A percentile compares a stretch with the other conserved stretches of the same genome.
These are phyloP conservation scores for Diaporthe nobilis DNA, from an alignment of 2,329 filamentous ascomycete genomes.

Conservation along the genomic window DNA sequence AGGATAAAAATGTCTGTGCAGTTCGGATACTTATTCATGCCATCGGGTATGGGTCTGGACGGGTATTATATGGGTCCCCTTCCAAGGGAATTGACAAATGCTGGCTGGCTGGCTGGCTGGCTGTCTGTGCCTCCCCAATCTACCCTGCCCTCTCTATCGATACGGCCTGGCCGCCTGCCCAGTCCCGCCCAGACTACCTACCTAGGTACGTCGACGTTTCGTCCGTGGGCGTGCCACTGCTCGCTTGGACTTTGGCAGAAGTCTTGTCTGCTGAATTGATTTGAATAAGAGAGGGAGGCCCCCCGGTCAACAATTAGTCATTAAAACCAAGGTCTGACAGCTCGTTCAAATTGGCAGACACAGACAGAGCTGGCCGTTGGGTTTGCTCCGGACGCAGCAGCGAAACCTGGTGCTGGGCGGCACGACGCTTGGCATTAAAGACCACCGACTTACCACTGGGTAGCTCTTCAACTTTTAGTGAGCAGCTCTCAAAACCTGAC, in stretches of 20 bases:
- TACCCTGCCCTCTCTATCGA: neutral
- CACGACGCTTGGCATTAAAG: constrained; percentile 3
- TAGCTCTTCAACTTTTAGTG: neutral
- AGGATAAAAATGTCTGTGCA: constrained; percentile 8
- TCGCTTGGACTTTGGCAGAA: neutral
- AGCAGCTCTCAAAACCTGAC: neutral
- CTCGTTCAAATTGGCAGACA: neutral
- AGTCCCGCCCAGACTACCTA: constrained; percentile 2
- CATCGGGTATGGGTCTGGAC: neutral
- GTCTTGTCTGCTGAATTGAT: neutral
- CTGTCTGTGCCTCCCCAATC: neutral
- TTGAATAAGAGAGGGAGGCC: neutral
- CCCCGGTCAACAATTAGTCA: neutral
- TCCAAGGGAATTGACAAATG: neutral
- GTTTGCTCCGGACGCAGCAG: neutral
- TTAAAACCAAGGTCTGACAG: neutral
- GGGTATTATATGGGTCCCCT: neutral
- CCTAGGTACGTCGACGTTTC: neutral
- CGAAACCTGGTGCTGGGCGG: neutral
- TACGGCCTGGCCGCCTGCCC: neutral
- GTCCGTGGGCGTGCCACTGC: neutral
- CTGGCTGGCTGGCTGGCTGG: constrained; percentile 1
- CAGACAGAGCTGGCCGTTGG: neutral
- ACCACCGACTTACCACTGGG: neutral
- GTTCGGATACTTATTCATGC: constrained; percentile 11